Base-by-base conservation (phyloP, 345 rosid species). In the Brassica cretica region DNA sequence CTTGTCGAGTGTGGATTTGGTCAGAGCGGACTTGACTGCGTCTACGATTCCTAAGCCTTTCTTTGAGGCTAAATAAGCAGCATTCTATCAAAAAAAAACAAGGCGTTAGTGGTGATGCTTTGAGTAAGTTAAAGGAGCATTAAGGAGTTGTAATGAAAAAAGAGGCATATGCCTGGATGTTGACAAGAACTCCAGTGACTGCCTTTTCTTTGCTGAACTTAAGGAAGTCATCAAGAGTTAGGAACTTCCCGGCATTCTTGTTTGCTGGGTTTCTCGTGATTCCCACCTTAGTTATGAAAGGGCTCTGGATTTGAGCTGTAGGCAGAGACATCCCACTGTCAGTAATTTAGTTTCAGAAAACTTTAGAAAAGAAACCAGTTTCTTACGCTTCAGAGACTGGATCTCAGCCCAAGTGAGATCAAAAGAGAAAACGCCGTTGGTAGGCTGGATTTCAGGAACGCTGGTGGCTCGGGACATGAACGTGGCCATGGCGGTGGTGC, bases 11-110 rank as follows among this genome's bases (percentile, higher is more conserved):
- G 56, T 49, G 56, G 56, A 49, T 49, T 49, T 49, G 56, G 56
- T 49, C 56, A 49, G 56, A 49, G 56, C 56, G 56, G 56, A 49
- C 56, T 49, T 49, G 56, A 49, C 56, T 49, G 56, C 56, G 56
- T 49, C 56, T 5, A 49, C 56, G 18, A 49, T 49, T n/a, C 56
- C 56, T 49, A 49, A 49, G 7, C 56, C 56, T 49, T 49, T 49
- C 56, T 49, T 49, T n/a, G 56, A 49, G 6, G 56, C 56, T 49
- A 49, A 49, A n/a, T 49, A 49, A 49, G 56, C 56, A 49, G 56
- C 56, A 49, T 49, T 49, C 56, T 49, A 18, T 49, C 56, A 46
- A 5, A 32, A 35, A 49, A 5, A 5, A 49, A 49, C 56, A 49
- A 49, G 16, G 18, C 56, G 56, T 49, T 49, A 49, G 56, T 49